Base-by-base conservation (phyloP, 202 grass and related monocot genomes). In the Panicum virgatum region DNA sequence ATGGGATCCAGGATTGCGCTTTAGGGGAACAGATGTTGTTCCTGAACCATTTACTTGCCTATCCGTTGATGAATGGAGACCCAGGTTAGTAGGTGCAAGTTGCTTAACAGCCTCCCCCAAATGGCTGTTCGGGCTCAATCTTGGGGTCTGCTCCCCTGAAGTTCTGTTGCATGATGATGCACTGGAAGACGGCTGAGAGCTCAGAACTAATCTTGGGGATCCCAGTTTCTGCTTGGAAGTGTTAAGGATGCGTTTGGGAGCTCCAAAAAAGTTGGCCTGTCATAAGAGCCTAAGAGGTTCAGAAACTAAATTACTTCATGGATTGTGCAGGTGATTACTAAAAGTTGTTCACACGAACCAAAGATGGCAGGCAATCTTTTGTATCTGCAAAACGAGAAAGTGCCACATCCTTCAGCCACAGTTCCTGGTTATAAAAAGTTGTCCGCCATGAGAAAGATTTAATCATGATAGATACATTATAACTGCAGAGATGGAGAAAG, bases 31-130 rank as follows among this genome's bases (percentile, higher is more conserved):
- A 77, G 86, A 84, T 75, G 83, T 69, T 44, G 80, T 78, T 45
- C 65, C 73, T 38, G 68, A 73, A 62, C 68, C 66, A 73, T 82
- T 87, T 57, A 40, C 80, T 83, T 72, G 70, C 77, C 50, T 87
- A 62, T 84, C 80, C 34, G 80, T 62, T 47, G 88, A 73, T 46
- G 69, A 85, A 80, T 88, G 87, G 44, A 74, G 80, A 42, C 84
- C 92, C 64, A 98, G 71, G 44, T 81, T 92, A 67, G 74, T 74
- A 7, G 96, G 91, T 68, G 93, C 77, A 71, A 99, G 96, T 87
- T 99, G 96, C 78, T 92, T 96, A 62, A 96, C 92, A 83, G 91
- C 93, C 85, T 94, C 96, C 18, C 91, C 92, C 66, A 96, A 84
- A 88, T 93, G 83, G 56, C 90, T 94, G 66, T 72, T 87, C 62